A percentile compares a stretch with the other conserved stretches of the same genome.
These are phyloP conservation scores for Boletellus deceptivus DNA, from an alignment of 1,284 basidiomycete species.

Conservation along the genomic window DNA sequence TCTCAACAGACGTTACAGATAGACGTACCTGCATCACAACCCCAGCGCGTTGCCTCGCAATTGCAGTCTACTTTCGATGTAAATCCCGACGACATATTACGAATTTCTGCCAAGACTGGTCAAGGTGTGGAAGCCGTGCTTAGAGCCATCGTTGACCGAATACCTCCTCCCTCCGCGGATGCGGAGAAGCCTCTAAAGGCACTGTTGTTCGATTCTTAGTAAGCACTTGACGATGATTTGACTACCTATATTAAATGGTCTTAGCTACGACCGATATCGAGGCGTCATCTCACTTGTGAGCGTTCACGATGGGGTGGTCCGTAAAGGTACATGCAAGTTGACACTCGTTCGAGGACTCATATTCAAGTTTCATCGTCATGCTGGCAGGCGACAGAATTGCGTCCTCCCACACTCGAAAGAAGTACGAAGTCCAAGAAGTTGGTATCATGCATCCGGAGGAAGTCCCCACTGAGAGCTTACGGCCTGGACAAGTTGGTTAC, in stretches of 20 bases:
- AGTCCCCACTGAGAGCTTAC: slow-evolving; percentile 63
- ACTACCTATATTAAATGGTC: slow-evolving; percentile 1
- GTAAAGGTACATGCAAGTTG: slow-evolving; percentile 51
- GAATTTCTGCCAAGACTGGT: slow-evolving; percentile 93
- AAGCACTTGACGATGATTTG: slow-evolving; percentile 30
- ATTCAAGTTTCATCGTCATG: background rate
- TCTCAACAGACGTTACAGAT: slow-evolving; percentile 49
- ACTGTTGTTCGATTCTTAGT: slow-evolving; percentile 93
- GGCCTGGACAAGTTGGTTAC: slow-evolving; percentile 90
- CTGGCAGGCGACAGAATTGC: slow-evolving; percentile 80
- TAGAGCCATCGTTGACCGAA: slow-evolving; percentile 75
- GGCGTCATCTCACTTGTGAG: slow-evolving; percentile 94
- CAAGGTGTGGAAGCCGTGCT: slow-evolving; percentile 76
- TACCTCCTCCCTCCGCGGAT: slow-evolving; percentile 71
- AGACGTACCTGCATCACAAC: slow-evolving; percentile 84
- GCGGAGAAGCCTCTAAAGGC: slow-evolving; percentile 68
- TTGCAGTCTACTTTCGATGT: slow-evolving; percentile 82
- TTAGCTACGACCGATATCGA: slow-evolving; percentile 92
- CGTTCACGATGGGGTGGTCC: slow-evolving; percentile 65
- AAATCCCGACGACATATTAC: slow-evolving; percentile 67
- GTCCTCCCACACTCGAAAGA: slow-evolving; percentile 84
- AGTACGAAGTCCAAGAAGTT: slow-evolving; percentile 90
- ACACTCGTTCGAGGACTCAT: background rate
- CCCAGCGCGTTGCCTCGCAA: slow-evolving; percentile 76
- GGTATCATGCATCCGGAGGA: slow-evolving; percentile 95